These are phyloP conservation scores for Mortierella sp. DNA, from an alignment of 371 early-diverging fungal genomes.

Conservation along the genomic window DNA sequence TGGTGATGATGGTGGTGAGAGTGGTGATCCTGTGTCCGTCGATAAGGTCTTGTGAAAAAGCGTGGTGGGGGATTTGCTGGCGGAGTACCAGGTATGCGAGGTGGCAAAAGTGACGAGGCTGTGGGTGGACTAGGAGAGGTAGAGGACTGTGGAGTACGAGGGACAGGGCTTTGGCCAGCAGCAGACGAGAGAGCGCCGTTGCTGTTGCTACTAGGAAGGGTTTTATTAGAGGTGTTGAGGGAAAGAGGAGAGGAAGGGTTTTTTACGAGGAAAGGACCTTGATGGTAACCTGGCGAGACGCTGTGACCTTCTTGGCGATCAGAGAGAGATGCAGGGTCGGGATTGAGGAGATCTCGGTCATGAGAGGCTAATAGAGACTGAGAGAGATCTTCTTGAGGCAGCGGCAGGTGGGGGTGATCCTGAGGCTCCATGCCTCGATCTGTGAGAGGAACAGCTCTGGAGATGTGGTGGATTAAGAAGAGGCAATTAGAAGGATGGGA, in stretches of 20 bases:
- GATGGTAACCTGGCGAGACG: not conserved
- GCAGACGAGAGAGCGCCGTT: not conserved
- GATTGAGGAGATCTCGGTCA: conserved; percentile 9
- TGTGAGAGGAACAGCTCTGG: conserved; percentile 23
- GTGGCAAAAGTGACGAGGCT: conserved; percentile 15
- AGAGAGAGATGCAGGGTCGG: conserved; percentile 5
- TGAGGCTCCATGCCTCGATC: conserved; percentile 58
- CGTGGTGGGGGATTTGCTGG: conserved; percentile 43
- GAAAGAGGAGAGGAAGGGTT: not conserved
- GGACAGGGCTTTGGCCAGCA: not conserved
- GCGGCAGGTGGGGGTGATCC: conserved; percentile 23
- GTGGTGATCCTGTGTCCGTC: conserved; percentile 37
- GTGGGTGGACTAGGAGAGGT: conserved; percentile 8
- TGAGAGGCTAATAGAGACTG: not conserved
- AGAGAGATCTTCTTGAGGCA: conserved; percentile 8
- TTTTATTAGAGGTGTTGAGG: not conserved
- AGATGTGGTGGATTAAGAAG: not conserved
- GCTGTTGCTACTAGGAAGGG: not conserved
- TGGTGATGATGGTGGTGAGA: conserved; percentile 29
- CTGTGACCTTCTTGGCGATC: not conserved
- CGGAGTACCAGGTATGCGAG: conserved; percentile 31
- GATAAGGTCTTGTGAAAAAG: conserved; percentile 45
- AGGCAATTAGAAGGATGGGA: not conserved
- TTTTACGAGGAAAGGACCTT: not conserved
- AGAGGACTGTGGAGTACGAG: conserved; percentile 5